phyloP scores from a whole-genome alignment of 2,329 filamentous ascomycete species.

The Neopestalotiopsis sp. region DNA sequence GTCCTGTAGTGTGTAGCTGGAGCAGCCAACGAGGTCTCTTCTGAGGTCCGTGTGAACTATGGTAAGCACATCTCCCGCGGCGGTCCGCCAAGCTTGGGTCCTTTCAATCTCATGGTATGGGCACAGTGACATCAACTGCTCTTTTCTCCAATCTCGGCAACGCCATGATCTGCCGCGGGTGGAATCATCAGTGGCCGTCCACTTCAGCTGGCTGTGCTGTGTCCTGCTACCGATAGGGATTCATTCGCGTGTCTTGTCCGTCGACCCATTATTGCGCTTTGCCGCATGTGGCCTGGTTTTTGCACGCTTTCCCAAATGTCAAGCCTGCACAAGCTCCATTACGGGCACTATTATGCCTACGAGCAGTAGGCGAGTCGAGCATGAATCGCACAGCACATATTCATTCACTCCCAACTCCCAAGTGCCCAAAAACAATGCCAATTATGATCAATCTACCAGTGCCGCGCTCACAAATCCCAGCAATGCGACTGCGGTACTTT shows the following conservation, averaged over 20 bases:
- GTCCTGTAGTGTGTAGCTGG: neutral
- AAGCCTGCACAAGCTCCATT: conserved; percentile 9
- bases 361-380: neutral
- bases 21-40: conserved; percentile 15
- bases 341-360: conserved; percentile 10
- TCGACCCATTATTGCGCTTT: neutral
- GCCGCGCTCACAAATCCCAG: neutral
- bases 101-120: conserved; percentile 13
- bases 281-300: conserved; percentile 7
- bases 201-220: neutral
- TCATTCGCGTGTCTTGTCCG: neutral
- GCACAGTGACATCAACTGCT: conserved; percentile 20
- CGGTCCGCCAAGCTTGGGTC: conserved; percentile 18
- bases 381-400: conserved; percentile 8
- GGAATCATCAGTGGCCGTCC: neutral
- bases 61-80: conserved; percentile 21
- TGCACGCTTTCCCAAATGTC: conserved; percentile 7
- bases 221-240: conserved; percentile 12
- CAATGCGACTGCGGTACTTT: neutral
- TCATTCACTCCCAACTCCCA: neutral
- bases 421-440: too few relatives aligned
- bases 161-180: conserved; percentile 17
- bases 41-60: conserved; percentile 19
- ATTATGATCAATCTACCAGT: neutral
- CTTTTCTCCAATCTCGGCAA: conserved; percentile 22